Conservation (phyloP, 306 rosid genomes). For the Geum urbanum region DNA sequence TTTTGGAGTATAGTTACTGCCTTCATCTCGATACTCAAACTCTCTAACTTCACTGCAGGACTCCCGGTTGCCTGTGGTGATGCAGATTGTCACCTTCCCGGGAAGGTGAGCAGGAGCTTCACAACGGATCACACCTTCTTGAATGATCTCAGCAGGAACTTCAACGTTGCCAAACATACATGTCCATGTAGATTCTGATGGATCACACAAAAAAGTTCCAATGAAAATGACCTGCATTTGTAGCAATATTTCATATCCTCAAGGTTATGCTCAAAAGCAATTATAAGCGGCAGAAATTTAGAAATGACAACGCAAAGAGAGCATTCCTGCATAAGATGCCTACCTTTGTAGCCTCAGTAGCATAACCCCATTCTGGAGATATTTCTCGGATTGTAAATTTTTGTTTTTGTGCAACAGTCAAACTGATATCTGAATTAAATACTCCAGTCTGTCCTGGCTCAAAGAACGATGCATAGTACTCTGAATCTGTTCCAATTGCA, state of each 20-base stretch:
- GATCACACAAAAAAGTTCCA: conserved; percentile 77
- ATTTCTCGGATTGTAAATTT: conserved; percentile 67
- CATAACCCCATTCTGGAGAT: conserved; percentile 81
- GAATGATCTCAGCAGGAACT: conserved; percentile 79
- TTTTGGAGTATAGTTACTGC: conserved; percentile 36
- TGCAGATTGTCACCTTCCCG: conserved; percentile 74
- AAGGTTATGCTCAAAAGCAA: neutral
- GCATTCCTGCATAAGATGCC: conserved; percentile 16
- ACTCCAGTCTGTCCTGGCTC: conserved; percentile 49
- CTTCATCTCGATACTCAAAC: conserved; percentile 61
- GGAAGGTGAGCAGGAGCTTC: conserved; percentile 69
- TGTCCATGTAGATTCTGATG: conserved; percentile 65
- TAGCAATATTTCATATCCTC: neutral
- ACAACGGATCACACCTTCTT: conserved; percentile 69
- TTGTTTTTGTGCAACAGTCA: conserved; percentile 58
- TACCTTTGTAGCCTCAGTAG: conserved; percentile 74
- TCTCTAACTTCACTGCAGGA: conserved; percentile 90
- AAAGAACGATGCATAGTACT: conserved; percentile 33
- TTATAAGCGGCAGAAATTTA: neutral
- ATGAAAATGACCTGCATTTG: conserved; percentile 61
- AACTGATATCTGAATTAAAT: conserved; percentile 40
- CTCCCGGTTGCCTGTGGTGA: conserved; percentile 72
- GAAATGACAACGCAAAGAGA: neutral
- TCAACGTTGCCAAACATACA: conserved; percentile 89
- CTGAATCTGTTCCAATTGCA: conserved; percentile 34